Percentiles rank a stretch among this genome's conserved stretches.
Conservation (phyloP, 768 basidiomycete species). For the Amanita fuliginea region DNA sequence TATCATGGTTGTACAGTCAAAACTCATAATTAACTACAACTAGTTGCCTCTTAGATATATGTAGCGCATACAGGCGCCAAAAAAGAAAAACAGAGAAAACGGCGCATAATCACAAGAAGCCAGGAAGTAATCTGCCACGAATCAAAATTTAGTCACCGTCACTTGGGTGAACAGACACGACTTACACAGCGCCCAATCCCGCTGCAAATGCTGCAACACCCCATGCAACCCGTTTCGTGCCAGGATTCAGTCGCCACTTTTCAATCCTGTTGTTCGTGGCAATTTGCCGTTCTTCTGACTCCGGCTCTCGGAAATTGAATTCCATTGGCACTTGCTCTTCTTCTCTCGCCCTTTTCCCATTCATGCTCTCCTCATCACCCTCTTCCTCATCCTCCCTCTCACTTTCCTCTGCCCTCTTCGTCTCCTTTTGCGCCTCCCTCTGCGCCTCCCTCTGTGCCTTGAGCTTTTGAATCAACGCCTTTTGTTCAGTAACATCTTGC, state of each 20-base stretch:
- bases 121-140: conserved; percentile 42
- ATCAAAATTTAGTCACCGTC: neutral
- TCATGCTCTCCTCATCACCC: conserved; percentile 13
- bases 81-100: neutral
- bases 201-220: conserved; percentile 77
- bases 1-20: neutral
- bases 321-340: conserved; percentile 33
- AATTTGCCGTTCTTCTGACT: conserved; percentile 39
- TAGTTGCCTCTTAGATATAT: conserved; percentile 1
- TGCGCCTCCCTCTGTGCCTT: conserved; percentile 48
- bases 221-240: conserved; percentile 72
- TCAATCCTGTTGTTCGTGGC: conserved; percentile 54
- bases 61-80: neutral
- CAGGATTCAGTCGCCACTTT: conserved; percentile 47
- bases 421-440: conserved; percentile 11
- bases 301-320: conserved; percentile 65
- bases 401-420: conserved; percentile 18
- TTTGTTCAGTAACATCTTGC: conserved; percentile 69
- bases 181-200: conserved; percentile 73
- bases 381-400: conserved; percentile 44
- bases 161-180: conserved; percentile 11
- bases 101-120: conserved; percentile 33
- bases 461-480: conserved; percentile 61
- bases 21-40: conserved; percentile 1
- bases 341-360: conserved; percentile 47